These are phyloP conservation scores for Paramyrothecium roridum DNA, from an alignment of 2,329 filamentous ascomycete genomes.

Conservation along the genomic window DNA sequence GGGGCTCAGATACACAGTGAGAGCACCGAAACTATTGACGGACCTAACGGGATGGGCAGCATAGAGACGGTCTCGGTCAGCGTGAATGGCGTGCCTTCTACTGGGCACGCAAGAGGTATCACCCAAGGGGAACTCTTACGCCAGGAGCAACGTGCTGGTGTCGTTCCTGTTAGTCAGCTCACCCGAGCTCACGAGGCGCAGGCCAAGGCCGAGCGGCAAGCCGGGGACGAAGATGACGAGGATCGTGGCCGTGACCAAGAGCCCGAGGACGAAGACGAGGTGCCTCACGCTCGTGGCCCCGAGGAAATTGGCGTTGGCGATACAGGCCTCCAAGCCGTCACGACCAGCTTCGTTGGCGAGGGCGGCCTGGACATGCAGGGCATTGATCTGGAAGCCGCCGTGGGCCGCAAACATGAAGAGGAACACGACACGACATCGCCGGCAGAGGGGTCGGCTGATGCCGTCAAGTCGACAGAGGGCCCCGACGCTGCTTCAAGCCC, in stretches of 20 bases:
- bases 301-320: conserved; percentile 83
- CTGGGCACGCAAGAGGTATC: conserved; percentile 51
- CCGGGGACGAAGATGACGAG: conserved; percentile 18
- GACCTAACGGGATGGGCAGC: conserved; percentile 73
- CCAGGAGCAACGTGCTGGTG: conserved; percentile 81
- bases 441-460: conserved; percentile 9
- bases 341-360: conserved; percentile 35
- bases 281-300: conserved; percentile 81
- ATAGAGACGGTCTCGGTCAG: conserved; percentile 79
- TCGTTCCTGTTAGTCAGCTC: conserved; percentile 67
- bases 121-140: conserved; percentile 82
- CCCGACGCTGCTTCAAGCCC: conserved; percentile 21
- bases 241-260: too few species aligned
- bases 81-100: conserved; percentile 64
- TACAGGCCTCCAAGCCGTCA: conserved; percentile 67
- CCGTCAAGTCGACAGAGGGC: conserved; percentile 2
- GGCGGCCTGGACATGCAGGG: conserved; percentile 46
- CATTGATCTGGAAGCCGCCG: conserved; percentile 60
- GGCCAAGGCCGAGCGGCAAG: conserved; percentile 22
- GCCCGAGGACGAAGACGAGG: conserved; percentile 52
- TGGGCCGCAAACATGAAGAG: conserved; percentile 47
- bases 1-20: conserved; percentile 59
- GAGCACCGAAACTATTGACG: conserved; percentile 76
- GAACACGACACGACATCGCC: conserved; percentile 12
- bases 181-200: conserved; percentile 34